phyloP scores from a whole-genome alignment of 73 alveolate species.

The Symbiodinium natans region DNA sequence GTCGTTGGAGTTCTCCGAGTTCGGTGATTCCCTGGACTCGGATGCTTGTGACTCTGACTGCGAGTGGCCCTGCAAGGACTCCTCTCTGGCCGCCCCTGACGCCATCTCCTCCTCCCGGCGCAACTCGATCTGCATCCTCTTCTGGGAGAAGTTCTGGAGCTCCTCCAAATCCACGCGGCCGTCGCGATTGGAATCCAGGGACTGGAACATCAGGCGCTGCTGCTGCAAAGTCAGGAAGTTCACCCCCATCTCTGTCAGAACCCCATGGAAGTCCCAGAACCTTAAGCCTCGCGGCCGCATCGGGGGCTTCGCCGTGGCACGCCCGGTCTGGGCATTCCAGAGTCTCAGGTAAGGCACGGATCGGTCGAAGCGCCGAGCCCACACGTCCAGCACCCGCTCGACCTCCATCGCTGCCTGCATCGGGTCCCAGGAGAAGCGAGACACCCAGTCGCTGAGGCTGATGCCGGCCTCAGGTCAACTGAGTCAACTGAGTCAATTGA shows the following conservation, averaged over 20 bases:
- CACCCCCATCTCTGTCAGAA: conserved; percentile 63
- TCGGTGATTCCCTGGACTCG: too few relatives aligned
- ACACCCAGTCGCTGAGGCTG: conserved; percentile 74
- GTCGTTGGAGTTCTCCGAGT: too few relatives aligned
- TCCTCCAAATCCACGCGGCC: conserved; percentile 67
- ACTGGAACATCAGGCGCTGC: conserved; percentile 71
- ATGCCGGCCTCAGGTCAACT: neutral
- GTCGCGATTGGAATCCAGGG: conserved; percentile 47
- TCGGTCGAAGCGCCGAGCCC: conserved; percentile 62
- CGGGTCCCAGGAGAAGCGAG: conserved; percentile 62
- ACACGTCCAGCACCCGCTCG: conserved; percentile 63
- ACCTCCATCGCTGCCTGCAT: conserved; percentile 76
- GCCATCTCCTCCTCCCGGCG: neutral
- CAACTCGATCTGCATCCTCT: conserved; percentile 28
- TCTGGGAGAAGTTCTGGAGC: conserved; percentile 4
- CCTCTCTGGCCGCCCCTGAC: too few relatives aligned
- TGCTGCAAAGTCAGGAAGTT: conserved; percentile 41
- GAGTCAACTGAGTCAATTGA: too few relatives aligned
- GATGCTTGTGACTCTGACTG: neutral
- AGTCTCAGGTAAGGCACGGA: neutral
- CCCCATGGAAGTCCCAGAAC: conserved; percentile 76
- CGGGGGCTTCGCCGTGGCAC: neutral
- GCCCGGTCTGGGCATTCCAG: neutral
- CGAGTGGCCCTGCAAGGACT: neutral
- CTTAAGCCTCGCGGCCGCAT: neutral